Percentiles rank a stretch among this genome's conserved stretches.
phyloP scores from a whole-genome alignment of 352 stramenopile species.

The Phytophthora quininea region DNA sequence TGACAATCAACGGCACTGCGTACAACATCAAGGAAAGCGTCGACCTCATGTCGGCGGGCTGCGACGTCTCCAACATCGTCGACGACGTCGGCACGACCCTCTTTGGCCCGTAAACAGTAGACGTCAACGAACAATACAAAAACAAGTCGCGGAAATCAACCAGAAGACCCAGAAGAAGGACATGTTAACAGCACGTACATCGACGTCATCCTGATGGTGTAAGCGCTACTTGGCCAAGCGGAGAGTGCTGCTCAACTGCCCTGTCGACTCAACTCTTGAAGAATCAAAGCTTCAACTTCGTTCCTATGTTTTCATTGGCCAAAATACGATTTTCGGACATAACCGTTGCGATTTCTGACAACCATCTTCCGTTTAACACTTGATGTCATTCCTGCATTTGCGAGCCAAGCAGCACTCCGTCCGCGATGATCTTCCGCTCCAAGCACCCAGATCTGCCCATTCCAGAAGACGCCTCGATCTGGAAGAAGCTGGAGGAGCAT shows the following conservation, averaged over 20 bases:
- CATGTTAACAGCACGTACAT: too few species aligned
- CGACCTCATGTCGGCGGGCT: slow-evolving; percentile 31
- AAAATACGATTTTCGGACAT: background rate
- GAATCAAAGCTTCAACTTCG: slow-evolving; percentile 21
- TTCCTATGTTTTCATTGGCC: slow-evolving; percentile 4
- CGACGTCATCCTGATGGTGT: too few species aligned
- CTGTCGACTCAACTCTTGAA: background rate
- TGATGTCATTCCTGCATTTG: slow-evolving; percentile 35
- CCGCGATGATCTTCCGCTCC: slow-evolving; percentile 53
- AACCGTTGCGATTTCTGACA: slow-evolving; percentile 3
- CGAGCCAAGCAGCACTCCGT: slow-evolving; percentile 2
- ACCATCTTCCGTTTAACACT: slow-evolving; percentile 21
- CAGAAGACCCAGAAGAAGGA: too few species aligned
- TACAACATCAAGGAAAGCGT: slow-evolving; percentile 47
- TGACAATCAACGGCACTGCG: slow-evolving; percentile 32
- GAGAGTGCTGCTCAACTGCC: background rate
- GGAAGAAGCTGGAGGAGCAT: slow-evolving; percentile 46
- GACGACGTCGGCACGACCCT: background rate
- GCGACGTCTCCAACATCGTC: slow-evolving; percentile 10
- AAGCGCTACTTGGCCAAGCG: too few species aligned
- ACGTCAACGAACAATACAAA: background rate
- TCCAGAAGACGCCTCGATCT: slow-evolving; percentile 48
- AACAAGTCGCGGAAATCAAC: background rate
- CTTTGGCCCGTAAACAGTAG: background rate
- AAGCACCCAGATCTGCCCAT: slow-evolving; percentile 29